Evolutionary conservation across 768 basidiomycete genomes (phyloP).

Genomic region (Bullera alba): DNA sequence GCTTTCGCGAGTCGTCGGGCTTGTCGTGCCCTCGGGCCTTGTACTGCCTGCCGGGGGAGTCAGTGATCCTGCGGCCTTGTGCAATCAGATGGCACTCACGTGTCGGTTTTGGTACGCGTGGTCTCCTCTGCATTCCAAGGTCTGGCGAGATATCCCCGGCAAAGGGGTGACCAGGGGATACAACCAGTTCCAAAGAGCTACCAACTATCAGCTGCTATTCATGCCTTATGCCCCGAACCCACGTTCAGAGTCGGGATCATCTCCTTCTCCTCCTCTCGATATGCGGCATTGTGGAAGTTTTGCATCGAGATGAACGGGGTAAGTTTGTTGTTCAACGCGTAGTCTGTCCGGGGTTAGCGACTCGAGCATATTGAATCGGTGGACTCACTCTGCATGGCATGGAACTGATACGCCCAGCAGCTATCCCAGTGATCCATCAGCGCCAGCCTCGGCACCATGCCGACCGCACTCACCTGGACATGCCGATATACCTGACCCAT

Average conservation of each 20-base stretch:
- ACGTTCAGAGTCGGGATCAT: conserved; percentile 35
- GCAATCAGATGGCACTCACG: conserved; percentile 2
- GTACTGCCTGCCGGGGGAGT: not conserved
- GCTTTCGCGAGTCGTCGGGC: conserved; percentile 38
- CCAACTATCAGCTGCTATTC: not conserved
- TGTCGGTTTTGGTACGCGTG: conserved; percentile 3
- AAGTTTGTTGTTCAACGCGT: conserved; percentile 58
- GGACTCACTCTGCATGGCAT: conserved; percentile 38
- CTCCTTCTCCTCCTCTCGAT: conserved; percentile 52
- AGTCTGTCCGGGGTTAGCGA: conserved; percentile 46
- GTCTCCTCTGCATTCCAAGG: conserved; percentile 7
- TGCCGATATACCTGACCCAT: conserved; percentile 52
- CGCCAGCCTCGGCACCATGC: not conserved
- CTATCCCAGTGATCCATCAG: conserved; percentile 13
- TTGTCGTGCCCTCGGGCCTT: conserved; percentile 2
- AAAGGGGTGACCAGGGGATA: conserved; percentile 55
- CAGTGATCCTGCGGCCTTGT: conserved; percentile 3
- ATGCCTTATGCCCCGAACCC: not conserved
- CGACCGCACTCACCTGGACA: conserved; percentile 39
- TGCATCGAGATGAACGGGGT: conserved; percentile 65
- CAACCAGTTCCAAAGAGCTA: conserved; percentile 52
- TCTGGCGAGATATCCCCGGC: conserved; percentile 8
- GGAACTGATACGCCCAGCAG: conserved; percentile 47
- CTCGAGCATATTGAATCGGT: not conserved
- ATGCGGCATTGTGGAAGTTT: conserved; percentile 59